Evolutionary conservation across 2,329 filamentous ascomycete species (phyloP), one percentile per base, ranked within the genome.

Genomic region (Colletotrichum cereale): DNA sequence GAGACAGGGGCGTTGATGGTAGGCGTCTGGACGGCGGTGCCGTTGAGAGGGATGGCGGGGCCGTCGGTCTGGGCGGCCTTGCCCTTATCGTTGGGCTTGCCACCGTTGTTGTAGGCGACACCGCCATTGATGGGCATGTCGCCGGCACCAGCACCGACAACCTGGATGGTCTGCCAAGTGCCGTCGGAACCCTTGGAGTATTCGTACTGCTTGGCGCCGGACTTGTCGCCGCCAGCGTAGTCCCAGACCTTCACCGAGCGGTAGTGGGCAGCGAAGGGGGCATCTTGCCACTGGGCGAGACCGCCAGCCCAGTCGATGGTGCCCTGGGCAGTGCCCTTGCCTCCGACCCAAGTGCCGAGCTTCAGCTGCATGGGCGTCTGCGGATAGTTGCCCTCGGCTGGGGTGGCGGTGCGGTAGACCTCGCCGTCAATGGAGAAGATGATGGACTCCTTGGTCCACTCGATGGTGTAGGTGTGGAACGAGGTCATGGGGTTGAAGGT

Each of bases 261-360:
- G 67, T 80, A 77, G 62, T 77, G 73, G 11, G 75, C 78, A 16
- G 62, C 62, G 64, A 77, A 78, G 24, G 78, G 77, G 40, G 73
- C 76, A 34, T 72, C 57, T 4, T 66, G 62, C 78, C 78, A 82
- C 61, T 80, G 74, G 2, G 80, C 80, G 24, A 79, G 63, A 67
- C 92, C 91, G 58, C 91, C 91, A 56, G 91, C 91, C 92, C 91
- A 93, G 66, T 88, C 78, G 68, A 91, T 86, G 31, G 90, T 92
- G 58, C 91, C 90, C 72, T 82, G 72, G n/a, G 85, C 80, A 47
- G 84, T 79, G 67, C 82, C 79, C 64, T 84, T 82, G 75, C 86
- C 87, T 29, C 82, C 86, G 55, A 86, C 81, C 84, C 87, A 89
- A 74, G 86, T 86, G 62, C 90, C 89, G 61, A 92, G 82, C 83